phyloP scores from a whole-genome alignment of 2,329 filamentous ascomycete species.

The Talaromyces marneffei region DNA sequence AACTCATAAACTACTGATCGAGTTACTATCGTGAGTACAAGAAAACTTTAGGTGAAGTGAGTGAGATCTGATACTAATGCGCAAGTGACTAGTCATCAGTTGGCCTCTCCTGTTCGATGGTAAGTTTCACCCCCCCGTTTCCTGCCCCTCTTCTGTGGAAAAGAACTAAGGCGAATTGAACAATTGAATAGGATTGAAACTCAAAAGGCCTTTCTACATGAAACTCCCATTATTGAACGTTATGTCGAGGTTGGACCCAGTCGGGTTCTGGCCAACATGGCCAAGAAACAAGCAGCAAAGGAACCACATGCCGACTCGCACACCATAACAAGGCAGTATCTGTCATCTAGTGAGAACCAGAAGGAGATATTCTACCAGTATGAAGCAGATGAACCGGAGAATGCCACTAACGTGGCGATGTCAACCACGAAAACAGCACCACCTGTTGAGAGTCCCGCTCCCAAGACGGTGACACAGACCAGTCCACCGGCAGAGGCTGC shows the following conservation, averaged over 20 bases:
- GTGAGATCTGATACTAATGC: not conserved
- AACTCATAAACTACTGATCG: not conserved
- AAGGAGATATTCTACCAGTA: constrained; percentile 23
- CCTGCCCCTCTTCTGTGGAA: not conserved
- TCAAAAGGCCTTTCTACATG: constrained; percentile 30
- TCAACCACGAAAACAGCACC: not conserved
- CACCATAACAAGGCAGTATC: constrained; percentile 21
- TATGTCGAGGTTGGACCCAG: constrained; percentile 38
- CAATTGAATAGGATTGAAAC: constrained; percentile 37
- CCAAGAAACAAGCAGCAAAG: constrained; percentile 29
- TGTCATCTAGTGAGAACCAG: constrained; percentile 19
- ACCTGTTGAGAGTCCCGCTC: not conserved
- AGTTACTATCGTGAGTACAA: not conserved
- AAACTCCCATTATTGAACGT: constrained; percentile 23
- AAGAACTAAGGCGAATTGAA: too few relatives aligned
- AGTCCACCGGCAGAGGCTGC: not conserved
- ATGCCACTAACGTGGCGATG: not conserved
- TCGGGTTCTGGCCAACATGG: constrained; percentile 34
- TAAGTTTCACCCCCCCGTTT: not conserved
- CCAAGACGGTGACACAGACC: not conserved
- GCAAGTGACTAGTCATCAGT: not conserved
- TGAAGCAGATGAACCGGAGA: constrained; percentile 8
- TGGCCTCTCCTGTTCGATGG: constrained; percentile 3
- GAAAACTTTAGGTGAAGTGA: not conserved
- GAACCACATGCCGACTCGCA: constrained; percentile 19